Conservation (phyloP, 306 rosid species). For the Acacia melanoxylon region DNA sequence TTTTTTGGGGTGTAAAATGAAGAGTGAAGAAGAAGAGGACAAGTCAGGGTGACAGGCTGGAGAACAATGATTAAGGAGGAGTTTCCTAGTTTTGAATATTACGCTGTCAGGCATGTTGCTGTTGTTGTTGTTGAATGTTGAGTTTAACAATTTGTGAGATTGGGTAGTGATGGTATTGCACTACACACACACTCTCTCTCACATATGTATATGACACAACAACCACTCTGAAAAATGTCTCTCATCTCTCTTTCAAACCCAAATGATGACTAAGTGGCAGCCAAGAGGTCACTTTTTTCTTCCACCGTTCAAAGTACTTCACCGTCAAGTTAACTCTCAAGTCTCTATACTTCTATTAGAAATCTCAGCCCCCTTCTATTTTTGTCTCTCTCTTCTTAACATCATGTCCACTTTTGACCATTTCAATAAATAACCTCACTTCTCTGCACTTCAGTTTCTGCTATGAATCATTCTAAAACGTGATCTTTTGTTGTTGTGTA, state of each 20-base stretch:
- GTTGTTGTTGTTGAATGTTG: background rate
- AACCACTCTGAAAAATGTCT: conserved; percentile 45
- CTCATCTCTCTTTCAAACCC: conserved; percentile 29
- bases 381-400: background rate
- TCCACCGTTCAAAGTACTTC: conserved; percentile 35
- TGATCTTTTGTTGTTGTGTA: background rate
- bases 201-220: conserved; percentile 17
- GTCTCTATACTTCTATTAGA: conserved; percentile 20
- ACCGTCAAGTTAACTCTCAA: conserved; percentile 24
- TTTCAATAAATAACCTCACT: background rate
- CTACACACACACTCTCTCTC: conserved; percentile 20
- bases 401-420: background rate
- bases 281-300: conserved; percentile 19
- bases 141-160: background rate
- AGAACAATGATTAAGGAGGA: conserved; percentile 24
- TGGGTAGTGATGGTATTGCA: background rate
- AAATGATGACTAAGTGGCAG: conserved; percentile 1
- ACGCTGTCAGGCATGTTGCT: conserved; percentile 8
- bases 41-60: conserved; percentile 27
- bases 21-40: background rate
- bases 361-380: conserved; percentile 22
- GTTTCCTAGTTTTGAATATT: conserved; percentile 19
- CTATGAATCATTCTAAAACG: background rate
- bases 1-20: background rate
- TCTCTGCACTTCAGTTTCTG: background rate